Conservation (phyloP, 140 eudicot species). For the Senecio squalidus region DNA sequence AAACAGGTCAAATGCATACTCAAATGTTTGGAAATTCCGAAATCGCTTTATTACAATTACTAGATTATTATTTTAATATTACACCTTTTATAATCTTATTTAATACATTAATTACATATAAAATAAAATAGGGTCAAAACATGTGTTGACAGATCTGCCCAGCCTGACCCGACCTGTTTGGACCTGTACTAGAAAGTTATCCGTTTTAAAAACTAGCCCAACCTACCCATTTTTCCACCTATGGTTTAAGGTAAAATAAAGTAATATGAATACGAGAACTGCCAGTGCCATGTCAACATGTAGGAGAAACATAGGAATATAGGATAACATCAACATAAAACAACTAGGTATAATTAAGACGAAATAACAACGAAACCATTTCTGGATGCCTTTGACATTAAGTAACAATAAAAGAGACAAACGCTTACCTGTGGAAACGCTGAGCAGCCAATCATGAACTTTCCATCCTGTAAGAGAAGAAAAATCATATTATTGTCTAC, state of each 20-base stretch:
- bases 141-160: not conserved
- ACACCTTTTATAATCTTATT: too few relatives aligned
- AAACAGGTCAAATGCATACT: not conserved
- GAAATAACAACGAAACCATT: not conserved
- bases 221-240: not conserved
- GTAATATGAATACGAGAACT: not conserved
- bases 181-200: not conserved
- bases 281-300: not conserved
- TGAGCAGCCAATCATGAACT: conserved; percentile 93
- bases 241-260: not conserved
- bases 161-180: not conserved
- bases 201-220: too few relatives aligned
- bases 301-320: not conserved
- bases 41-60: too few relatives aligned
- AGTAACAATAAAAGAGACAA: not conserved
- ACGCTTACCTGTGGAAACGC: conserved; percentile 82
- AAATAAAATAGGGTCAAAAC: too few relatives aligned
- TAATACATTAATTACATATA: too few relatives aligned
- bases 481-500: not conserved
- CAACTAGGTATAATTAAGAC: not conserved
- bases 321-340: not conserved
- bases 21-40: not conserved
- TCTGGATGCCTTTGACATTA: not conserved
- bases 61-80: not conserved
- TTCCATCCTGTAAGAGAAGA: conserved; percentile 79